Percentiles rank a stretch among this genome's conserved stretches.
Conservation (phyloP, 495 filamentous ascomycete genomes). For the Neurospora terricola region DNA sequence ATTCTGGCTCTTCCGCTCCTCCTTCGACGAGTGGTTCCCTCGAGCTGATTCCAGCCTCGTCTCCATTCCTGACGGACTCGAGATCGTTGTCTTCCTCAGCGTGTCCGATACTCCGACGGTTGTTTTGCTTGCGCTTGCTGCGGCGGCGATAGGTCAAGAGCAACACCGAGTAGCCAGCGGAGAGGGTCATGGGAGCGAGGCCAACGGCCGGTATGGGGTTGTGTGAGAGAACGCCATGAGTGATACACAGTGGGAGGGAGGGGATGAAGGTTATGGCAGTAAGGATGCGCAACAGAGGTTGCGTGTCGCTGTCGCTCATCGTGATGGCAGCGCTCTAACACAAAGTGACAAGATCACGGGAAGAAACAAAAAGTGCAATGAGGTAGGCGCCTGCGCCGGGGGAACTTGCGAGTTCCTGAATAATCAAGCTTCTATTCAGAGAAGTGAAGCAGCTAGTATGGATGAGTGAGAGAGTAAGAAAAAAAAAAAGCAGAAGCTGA, state of each 20-base stretch:
- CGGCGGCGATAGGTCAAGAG: conserved; percentile 12
- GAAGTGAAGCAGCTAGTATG: neutral
- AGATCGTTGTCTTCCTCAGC: conserved; percentile 6
- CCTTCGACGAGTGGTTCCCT: neutral
- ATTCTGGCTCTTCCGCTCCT: neutral
- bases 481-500: neutral
- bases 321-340: neutral
- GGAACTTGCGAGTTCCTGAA: neutral
- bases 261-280: conserved; percentile 40
- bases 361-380: neutral
- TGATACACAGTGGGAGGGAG: conserved; percentile 39
- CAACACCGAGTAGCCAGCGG: conserved; percentile 18
- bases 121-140: neutral
- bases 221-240: conserved; percentile 29
- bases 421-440: neutral
- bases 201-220: conserved; percentile 29
- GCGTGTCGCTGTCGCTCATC: neutral
- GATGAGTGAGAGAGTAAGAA: neutral
- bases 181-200: conserved; percentile 29
- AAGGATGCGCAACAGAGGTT: conserved; percentile 22
- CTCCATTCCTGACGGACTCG: neutral
- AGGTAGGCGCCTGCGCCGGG: neutral
- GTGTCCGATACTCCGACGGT: neutral
- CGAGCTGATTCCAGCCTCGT: neutral
- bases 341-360: neutral